Base-by-base conservation (phyloP, 169 alveolate genomes). In the Amoebophrya sp. region DNA sequence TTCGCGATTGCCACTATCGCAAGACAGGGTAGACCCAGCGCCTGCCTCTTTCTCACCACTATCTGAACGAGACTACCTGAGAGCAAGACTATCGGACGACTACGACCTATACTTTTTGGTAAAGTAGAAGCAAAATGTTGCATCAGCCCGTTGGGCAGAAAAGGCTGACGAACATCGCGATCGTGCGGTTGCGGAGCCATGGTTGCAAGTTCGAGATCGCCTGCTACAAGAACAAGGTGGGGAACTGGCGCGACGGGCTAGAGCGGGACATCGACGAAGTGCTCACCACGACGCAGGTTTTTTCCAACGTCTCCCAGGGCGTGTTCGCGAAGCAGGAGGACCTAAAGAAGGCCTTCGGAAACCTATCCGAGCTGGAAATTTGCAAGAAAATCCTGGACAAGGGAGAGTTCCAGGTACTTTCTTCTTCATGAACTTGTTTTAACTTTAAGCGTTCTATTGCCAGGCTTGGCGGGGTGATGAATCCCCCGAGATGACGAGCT, bases 191-290 rank as follows among this genome's bases (percentile, higher is more conserved):
- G 50, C 97, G 97, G 93, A 92, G 93, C 26, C 95, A 96, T 48
- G 98, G 98, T 58, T 92, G 95, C 41, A 93, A 97, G 41, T 98
- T 98, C 92, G 99, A 98, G 93, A 94, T 98, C 39, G 99, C 99
- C 45, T 98, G 99, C 93, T 98, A 97, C 93, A 97, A 96, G 92
- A 98, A 98, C 92, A 98, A 98, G 92, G 97, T 98, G 13, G 94
- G 96, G 89, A 97, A 98, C 93, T 98, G 99, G 98, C 92, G 99
- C 70, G 93, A 96, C 90, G 98, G 98, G n/a, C 92, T 92, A 41
- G 99, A 97, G 93, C 94, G 94, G 89, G 98, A 98, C 92, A 93
- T 98, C 70, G 96, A 96, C 90, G 99, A 98, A 93, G 99, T 98
- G 42, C 96, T 98, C 58, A 98, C 97, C 92, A 94, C 96, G 31